These are phyloP conservation scores for Ophiostoma sp. DNA, from an alignment of 2,329 filamentous ascomycete species.

Conservation along the genomic window DNA sequence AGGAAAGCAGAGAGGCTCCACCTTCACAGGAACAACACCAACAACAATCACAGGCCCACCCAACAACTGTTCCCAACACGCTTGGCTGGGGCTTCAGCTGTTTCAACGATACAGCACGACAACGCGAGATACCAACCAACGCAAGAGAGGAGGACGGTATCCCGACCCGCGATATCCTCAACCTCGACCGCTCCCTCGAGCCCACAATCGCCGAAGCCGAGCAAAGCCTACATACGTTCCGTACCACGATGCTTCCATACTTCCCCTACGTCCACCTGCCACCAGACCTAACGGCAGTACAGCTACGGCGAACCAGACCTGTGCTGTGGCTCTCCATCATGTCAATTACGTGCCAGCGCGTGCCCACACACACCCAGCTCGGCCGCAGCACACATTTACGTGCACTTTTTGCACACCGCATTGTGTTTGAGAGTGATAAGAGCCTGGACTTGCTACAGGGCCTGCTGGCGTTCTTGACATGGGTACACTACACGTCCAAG, in stretches of 20 bases:
- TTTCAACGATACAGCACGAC: background rate
- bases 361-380: constrained; percentile 42
- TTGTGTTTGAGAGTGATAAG: constrained; percentile 50
- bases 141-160: background rate
- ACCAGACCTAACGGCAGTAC: constrained; percentile 38
- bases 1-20: background rate
- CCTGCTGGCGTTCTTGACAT: constrained; percentile 43
- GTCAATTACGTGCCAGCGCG: constrained; percentile 46
- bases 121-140: background rate
- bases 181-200: constrained; percentile 22
- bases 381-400: constrained; percentile 45
- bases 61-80: background rate
- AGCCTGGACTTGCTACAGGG: constrained; percentile 52
- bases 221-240: constrained; percentile 44
- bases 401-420: constrained; percentile 44
- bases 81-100: constrained; percentile 14
- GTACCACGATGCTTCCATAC: constrained; percentile 41
- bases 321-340: constrained; percentile 54
- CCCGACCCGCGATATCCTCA: constrained; percentile 1
- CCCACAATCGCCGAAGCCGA: constrained; percentile 43
- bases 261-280: constrained; percentile 49
- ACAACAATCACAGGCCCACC: background rate
- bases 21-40: background rate
- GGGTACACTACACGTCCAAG: constrained; percentile 30
- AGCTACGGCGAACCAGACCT: constrained; percentile 44